Base-by-base conservation (phyloP, 148 eudicot species). In the Diospyros lotus region DNA sequence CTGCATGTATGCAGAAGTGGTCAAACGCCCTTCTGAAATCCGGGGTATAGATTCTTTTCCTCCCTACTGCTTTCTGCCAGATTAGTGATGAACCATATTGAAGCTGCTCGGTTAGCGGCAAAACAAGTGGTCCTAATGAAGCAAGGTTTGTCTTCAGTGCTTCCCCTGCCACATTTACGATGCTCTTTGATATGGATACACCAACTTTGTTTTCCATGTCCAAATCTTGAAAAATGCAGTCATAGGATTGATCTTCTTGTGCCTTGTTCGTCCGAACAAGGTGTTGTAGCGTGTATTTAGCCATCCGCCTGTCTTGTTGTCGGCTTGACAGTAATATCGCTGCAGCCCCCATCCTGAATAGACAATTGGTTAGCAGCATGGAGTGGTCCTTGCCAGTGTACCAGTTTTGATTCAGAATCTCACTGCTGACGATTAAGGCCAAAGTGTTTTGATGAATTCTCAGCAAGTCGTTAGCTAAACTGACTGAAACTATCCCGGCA, bases 1-100 rank as follows among this genome's bases (percentile, higher is more conserved):
- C 81, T 0, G 89, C 84, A 43, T 84, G 89, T 61, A 86, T 79
- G 73, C 89, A 86, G 66, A 83, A 83, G 77, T 86, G 89, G 9
- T 64, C 73, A 58, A 86, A 79, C 1, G 64, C 85, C 65, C 73
- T 84, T 76, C 77, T 81, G 72, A 81, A 86, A 61, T 82, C 80
- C 5, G 85, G 85, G 38, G 84, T 72, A 9, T 84, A 80, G 3
- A 79, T 61, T 13, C 28, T 28, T 28, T 28, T 28, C 28, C 28
- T 75, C 72, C 65, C 61, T 62, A 4, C 58, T 28, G 28, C 28
- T 28, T 28, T 28, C 28, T 28, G 17, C 51, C 48, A 8, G 9
- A 82, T 3, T 1, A 69, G 4, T 2, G 75, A 66, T 72, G 71
- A 82, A 3, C n/a, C 84, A 58, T 77, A 82, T 15, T 8, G 44